These are phyloP conservation scores for Thraustochytrium sp. DNA, from an alignment of 352 stramenopile species.

Conservation along the genomic window DNA sequence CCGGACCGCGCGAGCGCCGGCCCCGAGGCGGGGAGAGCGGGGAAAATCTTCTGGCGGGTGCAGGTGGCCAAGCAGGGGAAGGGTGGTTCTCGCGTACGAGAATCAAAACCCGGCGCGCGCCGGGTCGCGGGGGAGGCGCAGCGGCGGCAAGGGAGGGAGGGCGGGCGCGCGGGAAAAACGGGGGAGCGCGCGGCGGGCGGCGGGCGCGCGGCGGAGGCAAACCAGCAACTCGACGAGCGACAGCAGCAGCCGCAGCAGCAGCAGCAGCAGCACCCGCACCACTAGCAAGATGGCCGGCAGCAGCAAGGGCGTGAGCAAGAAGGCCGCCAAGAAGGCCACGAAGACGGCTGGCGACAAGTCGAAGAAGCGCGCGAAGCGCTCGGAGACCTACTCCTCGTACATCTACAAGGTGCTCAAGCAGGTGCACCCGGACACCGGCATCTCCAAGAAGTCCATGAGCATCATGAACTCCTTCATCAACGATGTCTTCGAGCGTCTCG, in stretches of 20 bases:
- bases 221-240: background rate
- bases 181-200: background rate
- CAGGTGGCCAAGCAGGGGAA: too few species aligned
- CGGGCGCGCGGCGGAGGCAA: background rate
- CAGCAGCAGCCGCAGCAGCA: background rate
- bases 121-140: background rate
- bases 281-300: conserved; percentile 14
- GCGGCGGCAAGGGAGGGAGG: background rate
- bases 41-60: too few species aligned
- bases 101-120: background rate
- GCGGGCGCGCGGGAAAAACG: background rate
- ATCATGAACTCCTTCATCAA: conserved; percentile 91
- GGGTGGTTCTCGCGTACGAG: background rate
- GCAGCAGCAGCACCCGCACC: background rate
- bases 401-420: conserved; percentile 77
- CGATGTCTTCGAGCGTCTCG: conserved; percentile 97
- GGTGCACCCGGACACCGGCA: conserved; percentile 57
- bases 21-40: background rate
- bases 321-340: conserved; percentile 60
- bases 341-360: conserved; percentile 57
- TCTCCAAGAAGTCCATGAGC: conserved; percentile 59
- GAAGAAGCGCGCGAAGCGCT: conserved; percentile 62
- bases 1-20: background rate
- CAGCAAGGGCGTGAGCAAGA: conserved; percentile 89
- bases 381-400: conserved; percentile 70